Base-by-base conservation (phyloP, 2,329 filamentous ascomycete species). In the Phoma sp. region DNA sequence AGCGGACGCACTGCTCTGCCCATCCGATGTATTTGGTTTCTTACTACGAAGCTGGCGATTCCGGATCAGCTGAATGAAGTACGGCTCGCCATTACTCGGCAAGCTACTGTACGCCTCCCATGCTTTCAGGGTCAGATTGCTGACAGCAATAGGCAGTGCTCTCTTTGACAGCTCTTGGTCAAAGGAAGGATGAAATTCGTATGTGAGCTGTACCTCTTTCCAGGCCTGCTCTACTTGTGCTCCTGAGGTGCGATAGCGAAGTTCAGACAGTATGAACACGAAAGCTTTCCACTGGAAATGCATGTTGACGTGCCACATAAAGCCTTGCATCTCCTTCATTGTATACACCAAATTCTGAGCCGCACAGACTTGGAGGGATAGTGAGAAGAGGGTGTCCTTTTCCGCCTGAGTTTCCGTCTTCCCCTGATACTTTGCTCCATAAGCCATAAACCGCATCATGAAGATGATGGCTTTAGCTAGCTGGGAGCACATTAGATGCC, bases 201-300 rank as follows among this genome's bases (percentile, higher is more conserved):
- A 82, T 5, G 78, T 69, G 37, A 75, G 67, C 47, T 78, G 73
- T 13, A 83, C 69, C 32, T 78, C 68, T 11, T 67, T 61, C 82
- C 82, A 84, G 0, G 75, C 79, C 43, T 68, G 41, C 7, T 73
- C 64, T 4, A 71, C 67, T 7, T 69, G 50, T 38, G 60, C 11
- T 38, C 65, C 50, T 39, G 59, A n/a, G 2, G 66, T 69, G 10
- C 66, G 67, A 14, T 62, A 57, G 1, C 69, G 63, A 11, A 74
- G 59, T 33, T 71, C 63, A 1, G 60, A 62, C 30, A 83, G 66
- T 40, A 83, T 72, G 60, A 80, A 79, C n/a, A 83, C 77, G 39
- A 81, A 75, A 8, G 80, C 75, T 47, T 83, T 80, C 80, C 80
- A 83, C 18, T 78, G 76, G 63, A 82, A 83, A 35, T 80, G 75